A percentile compares a stretch with the other conserved stretches of the same genome.
These are phyloP conservation scores for Polytolypa hystricis DNA, from an alignment of 2,329 filamentous ascomycete species.

Conservation along the genomic window DNA sequence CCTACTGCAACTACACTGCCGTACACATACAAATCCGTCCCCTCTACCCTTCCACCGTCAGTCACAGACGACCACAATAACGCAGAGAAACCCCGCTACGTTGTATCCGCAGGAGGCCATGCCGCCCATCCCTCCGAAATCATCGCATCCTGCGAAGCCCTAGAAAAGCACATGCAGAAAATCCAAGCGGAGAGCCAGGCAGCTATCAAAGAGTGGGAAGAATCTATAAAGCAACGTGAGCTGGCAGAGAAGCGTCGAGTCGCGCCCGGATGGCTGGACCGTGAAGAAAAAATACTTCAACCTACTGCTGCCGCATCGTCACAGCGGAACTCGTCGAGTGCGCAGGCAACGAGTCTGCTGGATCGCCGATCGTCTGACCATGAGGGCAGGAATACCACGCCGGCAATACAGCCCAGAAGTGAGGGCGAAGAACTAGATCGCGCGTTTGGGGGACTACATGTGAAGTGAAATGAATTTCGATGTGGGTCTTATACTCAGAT, in stretches of 20 bases:
- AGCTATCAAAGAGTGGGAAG: constrained; percentile 60
- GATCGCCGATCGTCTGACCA: constrained; percentile 27
- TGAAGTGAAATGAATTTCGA: constrained; percentile 32
- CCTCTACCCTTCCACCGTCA: constrained; percentile 71
- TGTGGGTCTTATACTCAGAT: too few relatives aligned
- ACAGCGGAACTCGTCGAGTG: constrained; percentile 9
- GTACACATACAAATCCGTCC: constrained; percentile 87
- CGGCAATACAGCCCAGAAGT: constrained; percentile 31
- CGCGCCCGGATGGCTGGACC: constrained; percentile 55
- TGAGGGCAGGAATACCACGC: constrained; percentile 19
- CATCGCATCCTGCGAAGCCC: constrained; percentile 63
- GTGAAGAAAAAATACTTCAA: constrained; percentile 49
- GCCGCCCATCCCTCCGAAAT: constrained; percentile 83
- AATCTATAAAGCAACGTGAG: constrained; percentile 47
- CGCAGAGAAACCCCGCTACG: constrained; percentile 52
- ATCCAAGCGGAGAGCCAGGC: constrained; percentile 57
- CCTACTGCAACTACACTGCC: constrained; percentile 83
- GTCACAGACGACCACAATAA: constrained; percentile 43
- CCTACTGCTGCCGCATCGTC: constrained; percentile 26
- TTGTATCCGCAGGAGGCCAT: constrained; percentile 66
- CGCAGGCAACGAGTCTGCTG: constrained; percentile 22
- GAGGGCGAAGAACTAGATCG: constrained; percentile 44
- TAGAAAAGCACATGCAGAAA: constrained; percentile 63
- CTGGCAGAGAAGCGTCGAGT: constrained; percentile 52
- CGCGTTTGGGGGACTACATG: constrained; percentile 39